Evolutionary conservation across 352 stramenopile genomes (phyloP).

Genomic region (Phytopythium helicoides): DNA sequence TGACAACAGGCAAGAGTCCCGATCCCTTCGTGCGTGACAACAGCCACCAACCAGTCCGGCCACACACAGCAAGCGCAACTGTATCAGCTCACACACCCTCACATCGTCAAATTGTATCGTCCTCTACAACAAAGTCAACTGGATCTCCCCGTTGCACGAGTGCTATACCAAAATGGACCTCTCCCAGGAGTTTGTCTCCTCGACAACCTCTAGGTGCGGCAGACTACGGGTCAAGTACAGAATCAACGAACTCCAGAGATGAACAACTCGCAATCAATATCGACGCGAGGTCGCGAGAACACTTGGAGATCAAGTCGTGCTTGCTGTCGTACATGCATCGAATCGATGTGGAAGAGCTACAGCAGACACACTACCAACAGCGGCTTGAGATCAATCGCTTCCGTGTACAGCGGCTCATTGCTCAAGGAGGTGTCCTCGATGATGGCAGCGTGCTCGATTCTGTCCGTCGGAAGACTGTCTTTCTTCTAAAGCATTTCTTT

Average conservation of each 20-base stretch:
- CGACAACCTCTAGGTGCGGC: too few relatives aligned
- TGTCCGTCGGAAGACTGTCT: slow-evolving; percentile 61
- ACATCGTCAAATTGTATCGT: too few relatives aligned
- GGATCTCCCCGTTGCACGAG: background rate
- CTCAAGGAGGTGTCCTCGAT: slow-evolving; percentile 27
- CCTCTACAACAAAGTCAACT: too few relatives aligned
- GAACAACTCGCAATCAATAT: slow-evolving; percentile 10
- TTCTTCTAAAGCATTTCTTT: slow-evolving; percentile 75
- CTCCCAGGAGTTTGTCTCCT: background rate
- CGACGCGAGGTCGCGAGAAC: slow-evolving; percentile 33
- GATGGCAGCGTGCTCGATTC: slow-evolving; percentile 45
- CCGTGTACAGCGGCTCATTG: slow-evolving; percentile 44
- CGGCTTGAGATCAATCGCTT: slow-evolving; percentile 31
- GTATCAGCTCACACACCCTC: too few relatives aligned
- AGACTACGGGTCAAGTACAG: background rate
- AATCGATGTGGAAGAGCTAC: slow-evolving; percentile 55
- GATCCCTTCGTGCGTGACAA: too few relatives aligned
- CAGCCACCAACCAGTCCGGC: too few relatives aligned
- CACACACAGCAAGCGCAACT: too few relatives aligned
- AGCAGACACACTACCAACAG: slow-evolving; percentile 35
- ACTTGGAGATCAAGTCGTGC: slow-evolving; percentile 68
- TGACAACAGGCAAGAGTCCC: too few relatives aligned
- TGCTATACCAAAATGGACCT: background rate
- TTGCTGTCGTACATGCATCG: slow-evolving; percentile 63
- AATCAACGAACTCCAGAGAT: background rate